Conservation (phyloP, 805 yeast species). For the Kazachstania psychrophila region DNA sequence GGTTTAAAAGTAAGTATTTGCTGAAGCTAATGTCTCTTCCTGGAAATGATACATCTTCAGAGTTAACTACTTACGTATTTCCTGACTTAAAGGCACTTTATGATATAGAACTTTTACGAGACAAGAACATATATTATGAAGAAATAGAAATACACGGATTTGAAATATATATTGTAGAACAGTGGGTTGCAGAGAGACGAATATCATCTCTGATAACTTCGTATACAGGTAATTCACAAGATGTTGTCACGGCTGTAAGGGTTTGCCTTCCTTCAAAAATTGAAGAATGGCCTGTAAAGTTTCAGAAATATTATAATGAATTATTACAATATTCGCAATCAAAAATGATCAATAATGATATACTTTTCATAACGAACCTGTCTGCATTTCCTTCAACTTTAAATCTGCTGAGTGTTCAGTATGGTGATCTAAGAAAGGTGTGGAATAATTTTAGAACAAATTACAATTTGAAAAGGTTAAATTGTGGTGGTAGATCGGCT, state of each 20-base stretch:
- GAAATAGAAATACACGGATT: slow-evolving; percentile 55
- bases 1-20: too few relatives aligned
- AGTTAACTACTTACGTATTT: slow-evolving; percentile 30
- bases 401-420: slow-evolving; percentile 59
- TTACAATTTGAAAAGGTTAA: slow-evolving; percentile 63
- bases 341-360: slow-evolving; percentile 51
- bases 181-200: slow-evolving; percentile 76
- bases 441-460: slow-evolving; percentile 60
- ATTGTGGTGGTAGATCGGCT: slow-evolving; percentile 81
- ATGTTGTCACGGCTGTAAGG: slow-evolving; percentile 51
- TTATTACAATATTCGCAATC: slow-evolving; percentile 57
- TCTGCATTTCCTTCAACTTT: slow-evolving; percentile 69
- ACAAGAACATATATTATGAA: slow-evolving; percentile 35
- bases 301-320: slow-evolving; percentile 57
- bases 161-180: slow-evolving; percentile 87
- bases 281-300: slow-evolving; percentile 30
- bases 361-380: slow-evolving; percentile 72
- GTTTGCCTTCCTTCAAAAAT: slow-evolving; percentile 39
- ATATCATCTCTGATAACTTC: slow-evolving; percentile 63
- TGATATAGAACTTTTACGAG: slow-evolving; percentile 35
- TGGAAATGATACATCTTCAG: neutral
- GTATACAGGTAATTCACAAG: slow-evolving; percentile 75
- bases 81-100: slow-evolving; percentile 53
- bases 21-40: too few relatives aligned
- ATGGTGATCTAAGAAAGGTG: slow-evolving; percentile 44